phyloP scores from a whole-genome alignment of 2,329 filamentous ascomycete genomes.

The Penicillium vulpinum region DNA sequence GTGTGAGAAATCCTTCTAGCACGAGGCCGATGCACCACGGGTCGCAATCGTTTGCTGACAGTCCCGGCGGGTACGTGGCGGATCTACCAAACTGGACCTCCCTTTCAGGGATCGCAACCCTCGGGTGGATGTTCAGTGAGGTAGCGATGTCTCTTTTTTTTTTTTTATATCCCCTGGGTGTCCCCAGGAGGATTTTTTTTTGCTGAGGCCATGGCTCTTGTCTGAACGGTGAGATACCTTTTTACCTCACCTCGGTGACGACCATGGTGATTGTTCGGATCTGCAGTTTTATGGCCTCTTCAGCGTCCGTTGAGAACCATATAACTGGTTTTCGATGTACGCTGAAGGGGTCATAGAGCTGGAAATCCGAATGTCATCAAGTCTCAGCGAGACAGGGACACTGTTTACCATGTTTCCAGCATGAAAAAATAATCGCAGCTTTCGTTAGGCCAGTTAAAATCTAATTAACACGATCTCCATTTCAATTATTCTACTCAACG shows the following conservation, averaged over 20 bases:
- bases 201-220: not conserved
- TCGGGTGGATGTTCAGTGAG: not conserved
- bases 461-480: not conserved
- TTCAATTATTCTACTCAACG: not conserved
- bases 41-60: not conserved
- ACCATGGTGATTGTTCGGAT: not conserved
- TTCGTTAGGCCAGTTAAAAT: not conserved
- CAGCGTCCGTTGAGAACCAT: conserved; percentile 11
- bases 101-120: not conserved
- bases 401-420: not conserved
- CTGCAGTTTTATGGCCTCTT: conserved; percentile 6
- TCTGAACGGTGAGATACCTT: not conserved
- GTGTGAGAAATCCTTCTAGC: not conserved
- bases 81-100: not conserved
- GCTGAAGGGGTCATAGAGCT: conserved; percentile 10
- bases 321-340: conserved; percentile 7
- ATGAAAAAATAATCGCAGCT: not conserved
- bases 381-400: not conserved
- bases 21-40: not conserved
- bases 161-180: not conserved
- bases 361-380: not conserved
- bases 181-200: not conserved
- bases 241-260: not conserved
- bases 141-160: not conserved
- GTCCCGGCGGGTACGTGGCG: not conserved